Base-by-base conservation (phyloP, 495 filamentous ascomycete species). In the Xylaria nigripes region DNA sequence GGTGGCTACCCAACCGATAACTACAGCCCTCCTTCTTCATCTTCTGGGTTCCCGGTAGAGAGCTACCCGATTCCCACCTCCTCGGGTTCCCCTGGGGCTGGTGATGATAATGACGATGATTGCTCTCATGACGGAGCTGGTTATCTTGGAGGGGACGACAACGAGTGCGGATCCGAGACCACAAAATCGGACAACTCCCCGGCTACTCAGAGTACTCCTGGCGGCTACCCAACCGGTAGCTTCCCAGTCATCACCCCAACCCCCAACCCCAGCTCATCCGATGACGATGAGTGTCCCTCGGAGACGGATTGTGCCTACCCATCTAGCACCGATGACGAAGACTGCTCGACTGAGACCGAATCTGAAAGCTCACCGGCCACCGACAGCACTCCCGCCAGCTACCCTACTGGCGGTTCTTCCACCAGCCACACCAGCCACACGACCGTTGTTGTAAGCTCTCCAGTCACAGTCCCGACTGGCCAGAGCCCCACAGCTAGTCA, bases 271-370 rank as follows among this genome's bases (percentile, higher is more conserved):
- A 40, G 36, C 36, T 19, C 36, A 36, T 8, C 32, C 15, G 32
- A 36, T 36, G 32, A 36, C 15, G 32, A 36, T 36, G 32, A 36
- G 32, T 30, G 27, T 10, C 27, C 68, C 79, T 79, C 18, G 71
- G 72, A 18, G 62, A 61, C 27, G 27, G 27, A 30, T 4, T 30
- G 5, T 4, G 5, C 27, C 10, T 30, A 30, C 30, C 56, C 45
- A 9, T 50, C 61, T 19, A 65, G 57, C 15, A 57, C 60, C 2
- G 36, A 56, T 5, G 49, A 54, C 40, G 50, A 53, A 18, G 56
- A 49, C 19, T 55, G 57, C 51, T 43, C 51, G 21, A 48, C 50
- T 30, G 51, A 55, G 57, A 48, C 51, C 18, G 46, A 45, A 51
- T 45, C 56, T 34, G 43, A 24, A 4, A 48, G 44, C 50, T 65